Conservation (phyloP, 371 early-diverging fungal species). For the Thermomucor indicae-seudaticae region DNA sequence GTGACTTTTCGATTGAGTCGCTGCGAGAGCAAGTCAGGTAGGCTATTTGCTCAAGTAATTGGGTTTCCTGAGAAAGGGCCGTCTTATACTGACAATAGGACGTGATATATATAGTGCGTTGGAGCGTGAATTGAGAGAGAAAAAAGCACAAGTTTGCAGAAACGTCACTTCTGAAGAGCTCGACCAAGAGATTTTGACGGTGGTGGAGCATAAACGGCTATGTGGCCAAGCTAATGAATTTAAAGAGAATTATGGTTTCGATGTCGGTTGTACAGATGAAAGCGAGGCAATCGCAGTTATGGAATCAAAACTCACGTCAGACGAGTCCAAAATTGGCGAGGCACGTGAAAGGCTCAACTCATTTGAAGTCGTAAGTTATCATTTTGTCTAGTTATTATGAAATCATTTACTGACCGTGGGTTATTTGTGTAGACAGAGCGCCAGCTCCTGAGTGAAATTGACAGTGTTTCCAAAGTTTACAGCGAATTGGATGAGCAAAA, state of each 20-base stretch:
- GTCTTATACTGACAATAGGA: too few relatives aligned
- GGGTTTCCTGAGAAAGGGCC: too few relatives aligned
- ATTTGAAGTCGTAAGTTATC: constrained; percentile 9
- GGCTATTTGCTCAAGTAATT: too few relatives aligned
- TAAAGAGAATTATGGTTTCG: constrained; percentile 15
- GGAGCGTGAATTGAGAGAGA: background rate
- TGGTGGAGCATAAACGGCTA: background rate
- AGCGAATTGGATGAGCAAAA: constrained; percentile 78
- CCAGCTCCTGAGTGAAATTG: constrained; percentile 71
- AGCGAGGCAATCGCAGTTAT: constrained; percentile 1
- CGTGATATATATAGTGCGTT: too few relatives aligned
- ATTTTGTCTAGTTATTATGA: background rate
- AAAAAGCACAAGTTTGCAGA: background rate
- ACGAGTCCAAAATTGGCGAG: constrained; percentile 2
- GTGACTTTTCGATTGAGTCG: background rate
- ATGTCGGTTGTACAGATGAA: constrained; percentile 3
- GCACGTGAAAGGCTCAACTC: background rate
- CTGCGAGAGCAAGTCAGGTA: constrained; percentile 10
- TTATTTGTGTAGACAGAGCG: constrained; percentile 33
- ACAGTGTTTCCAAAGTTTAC: constrained; percentile 73
- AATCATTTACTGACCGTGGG: background rate
- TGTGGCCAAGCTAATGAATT: constrained; percentile 1
- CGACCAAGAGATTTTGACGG: constrained; percentile 7
- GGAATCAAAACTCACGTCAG: background rate
- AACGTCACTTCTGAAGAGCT: background rate